Conservation (phyloP, 345 rosid species). For the Heritiera fomes region DNA sequence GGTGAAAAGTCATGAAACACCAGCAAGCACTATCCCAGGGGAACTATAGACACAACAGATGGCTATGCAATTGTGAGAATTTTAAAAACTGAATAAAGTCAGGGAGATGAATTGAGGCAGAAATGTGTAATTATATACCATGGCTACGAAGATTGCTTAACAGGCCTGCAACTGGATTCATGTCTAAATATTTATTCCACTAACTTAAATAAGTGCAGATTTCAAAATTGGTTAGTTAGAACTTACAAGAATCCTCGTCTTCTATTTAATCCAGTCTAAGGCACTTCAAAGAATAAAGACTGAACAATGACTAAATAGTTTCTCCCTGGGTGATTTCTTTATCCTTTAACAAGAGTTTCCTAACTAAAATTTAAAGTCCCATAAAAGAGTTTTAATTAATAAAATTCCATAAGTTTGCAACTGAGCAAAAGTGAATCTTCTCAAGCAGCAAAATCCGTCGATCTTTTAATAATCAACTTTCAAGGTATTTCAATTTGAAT, state of each 20-base stretch:
- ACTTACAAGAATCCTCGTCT: not conserved
- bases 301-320: not conserved
- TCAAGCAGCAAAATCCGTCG: not conserved
- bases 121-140: slow-evolving; percentile 44
- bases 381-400: not conserved
- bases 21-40: not conserved
- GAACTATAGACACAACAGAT: not conserved
- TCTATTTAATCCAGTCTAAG: too few species aligned
- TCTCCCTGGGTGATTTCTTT: not conserved
- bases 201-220: not conserved
- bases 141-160: slow-evolving; percentile 75
- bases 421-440: not conserved
- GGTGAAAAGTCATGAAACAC: not conserved
- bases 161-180: slow-evolving; percentile 64
- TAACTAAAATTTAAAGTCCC: not conserved
- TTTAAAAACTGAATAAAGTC: not conserved
- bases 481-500: too few species aligned
- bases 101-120: not conserved
- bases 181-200: slow-evolving; percentile 53
- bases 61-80: not conserved
- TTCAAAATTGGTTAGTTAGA: not conserved
- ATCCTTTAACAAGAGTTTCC: not conserved
- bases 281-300: not conserved
- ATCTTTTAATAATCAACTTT: too few species aligned
- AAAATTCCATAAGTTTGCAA: not conserved